Evolutionary conservation across 2,329 filamentous ascomycete genomes (phyloP), one percentile per base, ranked within the genome.

Genomic region (Phialophora verrucosa): DNA sequence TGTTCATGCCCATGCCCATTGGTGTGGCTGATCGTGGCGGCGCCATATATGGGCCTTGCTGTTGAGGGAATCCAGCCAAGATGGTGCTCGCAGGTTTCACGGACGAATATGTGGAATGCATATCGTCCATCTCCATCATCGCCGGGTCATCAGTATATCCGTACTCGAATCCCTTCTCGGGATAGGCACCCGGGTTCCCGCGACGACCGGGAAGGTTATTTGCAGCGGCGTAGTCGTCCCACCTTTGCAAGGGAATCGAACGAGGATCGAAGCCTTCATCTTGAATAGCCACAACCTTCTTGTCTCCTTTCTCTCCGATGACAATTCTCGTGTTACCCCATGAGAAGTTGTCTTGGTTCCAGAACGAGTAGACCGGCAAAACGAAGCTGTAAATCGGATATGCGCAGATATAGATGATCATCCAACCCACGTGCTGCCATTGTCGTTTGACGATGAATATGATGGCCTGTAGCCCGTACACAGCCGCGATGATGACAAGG

Each of bases 241-340:
- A 99, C 70, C 92, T 88, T 79, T 97, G 94, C 12, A 98, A 87
- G 35, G 95, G 95, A 76, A 99, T 95, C 70, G 91, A 93, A 72
- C 92, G 89, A 31, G 95, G 94, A 74, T 99, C 92, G 75, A 96
- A 99, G 10, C 85, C 87, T 76, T 95, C 92, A 67, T 94, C 91
- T 63, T 88, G 86, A 2, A 93, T 88, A 0, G 93, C 93, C 61
- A 99, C 85, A n/a, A 97, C 83, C 76, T 96, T 88, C 82, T 96
- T 97, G 76, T 87, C 87, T 69, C 93, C 94, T 78, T 94, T 92
- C 78, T 99, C 95, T 66, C 93, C 94, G 71, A 98, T 91, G 72
- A 99, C 95, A 71, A 99, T 88, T 86, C 95, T 93, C 0, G 95
- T 99, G 82, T 95, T 98, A 85, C 95, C 95, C 95, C 95, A 99